Evolutionary conservation across 202 grass and related monocot species (phyloP).

Genomic region (Hordeum pubiflorum): DNA sequence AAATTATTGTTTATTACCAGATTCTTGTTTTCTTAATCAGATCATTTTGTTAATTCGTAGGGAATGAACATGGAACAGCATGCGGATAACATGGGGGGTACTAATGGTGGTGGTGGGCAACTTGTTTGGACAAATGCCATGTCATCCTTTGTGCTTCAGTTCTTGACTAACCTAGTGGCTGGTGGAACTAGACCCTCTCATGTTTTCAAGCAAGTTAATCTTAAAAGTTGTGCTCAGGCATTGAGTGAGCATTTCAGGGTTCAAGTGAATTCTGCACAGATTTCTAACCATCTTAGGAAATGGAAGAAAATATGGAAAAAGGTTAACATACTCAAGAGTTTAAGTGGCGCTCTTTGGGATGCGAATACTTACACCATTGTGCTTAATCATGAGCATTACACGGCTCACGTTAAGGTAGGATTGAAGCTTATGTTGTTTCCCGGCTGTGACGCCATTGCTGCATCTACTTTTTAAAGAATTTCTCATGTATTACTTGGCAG

Average conservation of each 20-base stretch:
- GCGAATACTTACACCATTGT: background rate
- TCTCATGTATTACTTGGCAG: background rate
- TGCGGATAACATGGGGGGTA: background rate
- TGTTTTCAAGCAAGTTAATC: conserved; percentile 7
- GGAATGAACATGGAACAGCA: background rate
- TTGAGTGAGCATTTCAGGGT: background rate
- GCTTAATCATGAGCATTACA: background rate
- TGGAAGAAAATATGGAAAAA: conserved; percentile 8
- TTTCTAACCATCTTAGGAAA: conserved; percentile 17
- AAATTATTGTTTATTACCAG: background rate
- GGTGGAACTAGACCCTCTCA: background rate
- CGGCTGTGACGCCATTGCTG: background rate
- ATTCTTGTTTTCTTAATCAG: background rate
- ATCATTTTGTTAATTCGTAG: background rate
- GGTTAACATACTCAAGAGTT: background rate
- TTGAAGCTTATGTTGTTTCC: background rate
- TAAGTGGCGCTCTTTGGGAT: background rate
- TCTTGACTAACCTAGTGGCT: background rate
- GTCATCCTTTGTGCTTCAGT: background rate
- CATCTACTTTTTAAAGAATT: background rate
- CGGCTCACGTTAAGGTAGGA: background rate
- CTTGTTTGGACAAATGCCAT: conserved; percentile 11
- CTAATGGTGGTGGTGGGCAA: background rate
- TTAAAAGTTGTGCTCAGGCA: background rate
- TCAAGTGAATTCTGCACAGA: background rate